A percentile compares a stretch with the other conserved stretches of the same genome.
phyloP scores from a whole-genome alignment of 2,329 filamentous ascomycete genomes.

The Claviceps sp. region DNA sequence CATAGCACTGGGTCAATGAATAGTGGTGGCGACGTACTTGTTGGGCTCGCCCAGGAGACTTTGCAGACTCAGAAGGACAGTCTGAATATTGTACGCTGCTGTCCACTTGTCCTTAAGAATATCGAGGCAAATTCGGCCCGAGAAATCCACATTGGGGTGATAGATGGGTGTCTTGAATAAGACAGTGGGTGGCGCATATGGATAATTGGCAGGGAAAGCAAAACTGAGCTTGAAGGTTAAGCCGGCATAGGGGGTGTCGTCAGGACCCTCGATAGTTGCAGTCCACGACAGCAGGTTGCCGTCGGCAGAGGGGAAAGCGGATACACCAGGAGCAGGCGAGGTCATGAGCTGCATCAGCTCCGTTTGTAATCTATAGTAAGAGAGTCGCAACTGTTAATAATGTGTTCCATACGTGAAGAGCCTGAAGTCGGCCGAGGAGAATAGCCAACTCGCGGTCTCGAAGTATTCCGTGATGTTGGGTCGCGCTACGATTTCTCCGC shows the following conservation, averaged over 20 bases:
- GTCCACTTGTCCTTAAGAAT: conserved; percentile 99
- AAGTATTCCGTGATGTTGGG: no score
- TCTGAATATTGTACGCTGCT: conserved; percentile 92
- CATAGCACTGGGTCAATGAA: neutral
- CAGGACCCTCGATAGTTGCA: conserved; percentile 83
- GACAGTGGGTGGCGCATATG: conserved; percentile 79
- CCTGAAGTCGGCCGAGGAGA: neutral
- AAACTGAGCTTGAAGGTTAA: conserved; percentile 89
- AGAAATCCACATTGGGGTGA: conserved; percentile 97
- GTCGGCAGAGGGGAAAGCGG: conserved; percentile 82
- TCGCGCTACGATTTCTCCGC: neutral
- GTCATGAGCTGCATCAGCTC: conserved; percentile 99
- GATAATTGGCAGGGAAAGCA: conserved; percentile 83
- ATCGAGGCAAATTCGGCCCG: conserved; percentile 89
- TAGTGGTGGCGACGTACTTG: conserved; percentile 52
- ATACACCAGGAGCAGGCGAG: conserved; percentile 81
- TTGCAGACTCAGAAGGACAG: conserved; percentile 82
- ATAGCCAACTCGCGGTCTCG: neutral
- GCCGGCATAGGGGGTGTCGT: conserved; percentile 79
- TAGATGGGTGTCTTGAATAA: conserved; percentile 98
- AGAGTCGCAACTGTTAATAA: neutral
- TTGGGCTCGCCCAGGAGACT: conserved; percentile 94
- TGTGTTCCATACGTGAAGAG: neutral
- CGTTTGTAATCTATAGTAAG: conserved; percentile 62
- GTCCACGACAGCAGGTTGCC: conserved; percentile 88